Evolutionary conservation across 805 yeast genomes (phyloP).

Genomic region (Scheffersomyces coipomensis): DNA sequence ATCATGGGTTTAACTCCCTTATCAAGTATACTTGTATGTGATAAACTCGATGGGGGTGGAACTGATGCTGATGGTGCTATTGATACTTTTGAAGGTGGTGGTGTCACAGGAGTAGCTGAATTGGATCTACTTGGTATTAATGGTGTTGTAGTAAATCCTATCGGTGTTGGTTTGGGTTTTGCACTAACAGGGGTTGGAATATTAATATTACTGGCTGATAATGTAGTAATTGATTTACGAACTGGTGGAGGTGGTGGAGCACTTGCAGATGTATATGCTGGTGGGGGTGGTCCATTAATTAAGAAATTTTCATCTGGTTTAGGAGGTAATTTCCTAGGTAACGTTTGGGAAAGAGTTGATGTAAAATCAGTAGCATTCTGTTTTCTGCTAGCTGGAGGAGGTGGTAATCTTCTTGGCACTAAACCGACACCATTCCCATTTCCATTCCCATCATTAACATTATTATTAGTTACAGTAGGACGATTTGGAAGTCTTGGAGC

Average conservation of each 20-base stretch:
- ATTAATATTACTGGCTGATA: conserved; percentile 1
- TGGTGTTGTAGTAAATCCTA: conserved; percentile 38
- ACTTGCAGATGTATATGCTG: not conserved
- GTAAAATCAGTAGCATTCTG: conserved; percentile 2
- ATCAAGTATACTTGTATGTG: not conserved
- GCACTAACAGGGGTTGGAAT: not conserved
- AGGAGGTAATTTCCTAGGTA: conserved; percentile 15
- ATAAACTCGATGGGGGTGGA: not conserved
- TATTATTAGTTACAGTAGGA: conserved; percentile 24
- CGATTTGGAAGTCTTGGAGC: not conserved
- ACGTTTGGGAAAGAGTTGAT: not conserved
- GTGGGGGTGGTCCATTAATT: conserved; percentile 1
- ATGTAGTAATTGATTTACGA: conserved; percentile 4
- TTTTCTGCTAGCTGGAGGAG: conserved; percentile 19
- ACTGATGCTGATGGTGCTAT: conserved; percentile 9
- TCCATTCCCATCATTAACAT: conserved; percentile 35
- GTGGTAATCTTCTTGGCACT: conserved; percentile 15
- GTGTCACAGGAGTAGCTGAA: conserved; percentile 23
- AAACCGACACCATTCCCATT: conserved; percentile 12
- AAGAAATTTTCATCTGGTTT: conserved; percentile 8
- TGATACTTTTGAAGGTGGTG: conserved; percentile 7
- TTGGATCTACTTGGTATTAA: conserved; percentile 36
- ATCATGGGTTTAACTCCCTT: conserved; percentile 28
- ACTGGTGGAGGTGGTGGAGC: conserved; percentile 4
- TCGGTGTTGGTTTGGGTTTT: conserved; percentile 22